Conservation (phyloP, 139 green algal species). For the Tetradesmus obliquus region DNA sequence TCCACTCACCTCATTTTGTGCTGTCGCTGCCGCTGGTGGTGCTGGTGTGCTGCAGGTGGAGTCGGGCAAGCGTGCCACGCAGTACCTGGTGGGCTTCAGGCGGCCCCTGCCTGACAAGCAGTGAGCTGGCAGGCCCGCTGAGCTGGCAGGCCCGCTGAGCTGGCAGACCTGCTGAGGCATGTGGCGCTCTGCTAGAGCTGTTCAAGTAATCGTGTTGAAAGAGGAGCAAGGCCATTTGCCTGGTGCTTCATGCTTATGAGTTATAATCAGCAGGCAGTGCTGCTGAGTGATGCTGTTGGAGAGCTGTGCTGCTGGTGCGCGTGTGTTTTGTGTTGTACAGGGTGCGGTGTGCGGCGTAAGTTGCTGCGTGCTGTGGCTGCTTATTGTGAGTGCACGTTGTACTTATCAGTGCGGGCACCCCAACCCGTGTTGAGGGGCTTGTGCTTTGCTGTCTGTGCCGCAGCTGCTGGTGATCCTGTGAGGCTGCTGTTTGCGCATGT, state of each 20-base stretch:
- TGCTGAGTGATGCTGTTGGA: not conserved
- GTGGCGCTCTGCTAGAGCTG: not conserved
- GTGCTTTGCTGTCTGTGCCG: not conserved
- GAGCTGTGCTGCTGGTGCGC: not conserved
- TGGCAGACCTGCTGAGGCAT: not conserved
- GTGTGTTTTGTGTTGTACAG: not conserved
- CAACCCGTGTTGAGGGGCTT: not conserved
- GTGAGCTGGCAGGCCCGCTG: not conserved
- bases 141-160: not conserved
- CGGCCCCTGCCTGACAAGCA: not conserved
- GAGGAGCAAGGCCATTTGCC: too few species aligned
- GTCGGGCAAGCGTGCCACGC: not conserved
- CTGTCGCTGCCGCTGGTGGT: not conserved
- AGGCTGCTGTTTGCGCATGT: too few species aligned
- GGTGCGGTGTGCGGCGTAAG: not conserved
- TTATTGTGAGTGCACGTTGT: not conserved
- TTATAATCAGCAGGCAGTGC: not conserved
- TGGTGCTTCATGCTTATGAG: not conserved
- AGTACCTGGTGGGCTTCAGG: constrained; percentile 12
- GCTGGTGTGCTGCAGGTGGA: constrained; percentile 14
- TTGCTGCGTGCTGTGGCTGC: not conserved
- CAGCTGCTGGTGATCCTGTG: not conserved
- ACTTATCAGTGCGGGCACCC: not conserved
- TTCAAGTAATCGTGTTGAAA: not conserved
- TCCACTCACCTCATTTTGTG: not conserved